A percentile compares a stretch with the other conserved stretches of the same genome.
Evolutionary conservation across 768 basidiomycete genomes (phyloP).

Genomic region (Hygrocybe punicea): DNA sequence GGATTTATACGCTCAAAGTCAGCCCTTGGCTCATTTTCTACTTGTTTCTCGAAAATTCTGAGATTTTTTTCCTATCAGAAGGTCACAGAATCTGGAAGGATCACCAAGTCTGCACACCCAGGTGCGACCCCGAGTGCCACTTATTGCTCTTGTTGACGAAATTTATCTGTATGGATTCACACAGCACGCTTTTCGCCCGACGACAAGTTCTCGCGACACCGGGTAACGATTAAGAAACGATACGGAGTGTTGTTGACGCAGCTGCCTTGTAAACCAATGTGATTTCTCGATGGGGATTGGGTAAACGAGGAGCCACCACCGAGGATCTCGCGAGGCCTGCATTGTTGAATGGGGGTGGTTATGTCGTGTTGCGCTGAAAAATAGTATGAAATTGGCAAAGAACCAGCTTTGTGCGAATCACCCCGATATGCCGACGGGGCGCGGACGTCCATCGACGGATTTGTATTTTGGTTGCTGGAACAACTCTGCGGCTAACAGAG

Average conservation of each 20-base stretch:
- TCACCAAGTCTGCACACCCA: conserved; percentile 96
- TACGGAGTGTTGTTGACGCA: conserved; percentile 87
- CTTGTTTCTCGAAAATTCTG: conserved; percentile 1
- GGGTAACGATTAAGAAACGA: conserved; percentile 95
- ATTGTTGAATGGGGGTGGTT: background rate
- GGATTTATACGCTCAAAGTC: conserved; percentile 92
- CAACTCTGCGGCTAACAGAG: no score
- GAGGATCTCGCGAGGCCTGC: background rate
- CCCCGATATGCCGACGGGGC: no score
- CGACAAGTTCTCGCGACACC: conserved; percentile 97
- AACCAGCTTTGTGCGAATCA: no score
- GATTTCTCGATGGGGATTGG: conserved; percentile 20
- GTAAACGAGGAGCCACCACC: background rate
- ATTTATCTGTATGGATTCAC: background rate
- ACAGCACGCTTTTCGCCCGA: conserved; percentile 97
- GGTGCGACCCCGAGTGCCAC: conserved; percentile 47
- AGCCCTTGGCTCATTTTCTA: conserved; percentile 13
- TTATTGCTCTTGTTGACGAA: no score
- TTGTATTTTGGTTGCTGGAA: no score
- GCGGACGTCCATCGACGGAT: no score
- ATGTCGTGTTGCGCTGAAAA: no score
- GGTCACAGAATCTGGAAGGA: conserved; percentile 70
- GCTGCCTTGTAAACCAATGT: conserved; percentile 84
- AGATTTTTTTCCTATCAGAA: conserved; percentile 55
- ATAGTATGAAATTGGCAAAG: no score